phyloP scores from a whole-genome alignment of 805 yeast species.

The Saccharomycopsis fibuligera region DNA sequence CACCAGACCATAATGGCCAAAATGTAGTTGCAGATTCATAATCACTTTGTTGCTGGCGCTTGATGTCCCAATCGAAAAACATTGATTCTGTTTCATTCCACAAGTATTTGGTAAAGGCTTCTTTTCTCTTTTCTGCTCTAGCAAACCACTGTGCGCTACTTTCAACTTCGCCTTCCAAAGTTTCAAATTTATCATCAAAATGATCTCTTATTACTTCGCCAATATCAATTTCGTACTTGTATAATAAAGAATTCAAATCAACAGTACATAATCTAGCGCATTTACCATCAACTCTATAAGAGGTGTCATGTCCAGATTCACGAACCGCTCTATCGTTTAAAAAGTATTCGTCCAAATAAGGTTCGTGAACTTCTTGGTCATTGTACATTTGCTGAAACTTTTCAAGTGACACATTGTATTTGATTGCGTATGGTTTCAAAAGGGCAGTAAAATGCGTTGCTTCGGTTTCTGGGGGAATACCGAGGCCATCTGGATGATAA shows the following conservation, averaged over 20 bases:
- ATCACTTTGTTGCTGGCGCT: constrained; percentile 43
- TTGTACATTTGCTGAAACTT: constrained; percentile 70
- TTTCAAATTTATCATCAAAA: constrained; percentile 45
- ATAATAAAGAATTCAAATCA: constrained; percentile 77
- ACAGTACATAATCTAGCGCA: constrained; percentile 89
- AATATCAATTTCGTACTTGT: constrained; percentile 87
- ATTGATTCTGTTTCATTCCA: constrained; percentile 81
- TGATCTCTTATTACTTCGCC: constrained; percentile 50
- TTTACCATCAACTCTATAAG: constrained; percentile 81
- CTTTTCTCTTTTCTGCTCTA: constrained; percentile 50
- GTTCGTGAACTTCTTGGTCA: constrained; percentile 57
- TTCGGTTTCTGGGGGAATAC: constrained; percentile 98
- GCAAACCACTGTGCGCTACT: constrained; percentile 53
- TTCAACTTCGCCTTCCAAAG: constrained; percentile 35
- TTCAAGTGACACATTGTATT: constrained; percentile 49
- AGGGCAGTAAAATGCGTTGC: constrained; percentile 76
- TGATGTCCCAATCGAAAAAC: constrained; percentile 79
- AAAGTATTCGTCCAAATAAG: constrained; percentile 81
- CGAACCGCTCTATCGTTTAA: constrained; percentile 91
- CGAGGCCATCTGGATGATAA: constrained; percentile 83
- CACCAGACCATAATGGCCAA: constrained; percentile 88
- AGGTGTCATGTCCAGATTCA: constrained; percentile 94
- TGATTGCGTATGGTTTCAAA: constrained; percentile 59
- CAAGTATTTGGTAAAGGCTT: constrained; percentile 54
- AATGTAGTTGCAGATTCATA: constrained; percentile 86